These are phyloP conservation scores for Hypoxylon lenormandii DNA, from an alignment of 495 filamentous ascomycete genomes.

Conservation along the genomic window DNA sequence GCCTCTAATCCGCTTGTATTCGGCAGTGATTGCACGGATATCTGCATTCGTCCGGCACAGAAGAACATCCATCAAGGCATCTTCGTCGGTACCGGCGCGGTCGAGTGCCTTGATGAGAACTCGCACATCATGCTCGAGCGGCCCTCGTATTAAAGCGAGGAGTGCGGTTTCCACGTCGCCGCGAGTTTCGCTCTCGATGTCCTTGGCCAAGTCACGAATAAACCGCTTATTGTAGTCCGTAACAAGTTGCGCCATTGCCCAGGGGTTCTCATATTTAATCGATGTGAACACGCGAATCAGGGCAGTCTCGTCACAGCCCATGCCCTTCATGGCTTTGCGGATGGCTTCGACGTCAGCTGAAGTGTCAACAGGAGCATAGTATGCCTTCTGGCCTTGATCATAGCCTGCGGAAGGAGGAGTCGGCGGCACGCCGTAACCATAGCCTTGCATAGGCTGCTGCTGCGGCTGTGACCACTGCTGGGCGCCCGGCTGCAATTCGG, in stretches of 20 bases:
- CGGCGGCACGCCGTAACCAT: conserved; percentile 48
- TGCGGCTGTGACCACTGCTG: conserved; percentile 28
- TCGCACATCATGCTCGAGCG: conserved; percentile 70
- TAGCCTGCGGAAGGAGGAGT: conserved; percentile 67
- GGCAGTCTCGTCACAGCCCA: conserved; percentile 76
- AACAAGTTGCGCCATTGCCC: conserved; percentile 71
- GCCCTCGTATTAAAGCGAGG: conserved; percentile 74
- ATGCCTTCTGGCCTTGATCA: conserved; percentile 55
- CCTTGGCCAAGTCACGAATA: conserved; percentile 70
- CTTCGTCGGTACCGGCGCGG: conserved; percentile 78
- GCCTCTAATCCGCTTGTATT: conserved; percentile 71
- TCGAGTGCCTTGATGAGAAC: conserved; percentile 68
- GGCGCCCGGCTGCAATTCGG: not conserved
- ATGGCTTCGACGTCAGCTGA: conserved; percentile 69
- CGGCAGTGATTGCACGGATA: conserved; percentile 65
- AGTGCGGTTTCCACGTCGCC: conserved; percentile 72
- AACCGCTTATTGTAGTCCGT: conserved; percentile 67
- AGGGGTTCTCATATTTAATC: conserved; percentile 63
- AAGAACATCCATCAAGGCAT: conserved; percentile 76
- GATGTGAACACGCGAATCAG: conserved; percentile 69
- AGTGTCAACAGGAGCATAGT: conserved; percentile 64
- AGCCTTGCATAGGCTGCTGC: conserved; percentile 28
- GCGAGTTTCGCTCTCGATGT: conserved; percentile 73
- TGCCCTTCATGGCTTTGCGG: conserved; percentile 79
- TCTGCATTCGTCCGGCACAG: conserved; percentile 80